These are phyloP conservation scores for Lachnellula cervina DNA, from an alignment of 2,329 filamentous ascomycete species.

Conservation along the genomic window DNA sequence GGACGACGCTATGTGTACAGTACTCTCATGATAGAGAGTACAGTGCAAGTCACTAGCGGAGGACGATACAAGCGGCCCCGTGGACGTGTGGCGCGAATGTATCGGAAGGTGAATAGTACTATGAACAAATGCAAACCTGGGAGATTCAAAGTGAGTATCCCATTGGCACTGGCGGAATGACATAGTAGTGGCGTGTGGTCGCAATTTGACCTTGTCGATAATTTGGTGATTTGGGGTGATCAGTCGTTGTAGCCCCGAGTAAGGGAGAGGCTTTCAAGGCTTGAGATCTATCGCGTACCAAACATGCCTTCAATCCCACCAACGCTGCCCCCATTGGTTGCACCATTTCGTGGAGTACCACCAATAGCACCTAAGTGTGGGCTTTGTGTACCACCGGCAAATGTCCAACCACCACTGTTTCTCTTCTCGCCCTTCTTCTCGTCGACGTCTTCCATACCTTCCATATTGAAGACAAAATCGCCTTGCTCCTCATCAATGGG, in stretches of 20 bases:
- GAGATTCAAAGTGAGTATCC: too few relatives aligned
- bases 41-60: background rate
- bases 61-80: background rate
- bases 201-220: too few relatives aligned
- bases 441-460: constrained; percentile 58
- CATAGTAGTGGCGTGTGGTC: too few relatives aligned
- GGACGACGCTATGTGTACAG: background rate
- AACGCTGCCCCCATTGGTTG: constrained; percentile 12
- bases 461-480: constrained; percentile 62
- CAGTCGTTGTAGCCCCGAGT: background rate
- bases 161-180: too few relatives aligned
- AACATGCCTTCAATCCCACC: constrained; percentile 9
- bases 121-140: too few relatives aligned
- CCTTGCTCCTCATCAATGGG: constrained; percentile 62
- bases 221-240: too few relatives aligned
- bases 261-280: background rate
- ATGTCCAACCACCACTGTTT: constrained; percentile 30
- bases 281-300: constrained; percentile 2
- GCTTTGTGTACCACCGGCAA: constrained; percentile 18
- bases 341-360: constrained; percentile 10
- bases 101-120: background rate
- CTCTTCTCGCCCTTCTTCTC: constrained; percentile 41
- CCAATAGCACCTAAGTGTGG: constrained; percentile 21
- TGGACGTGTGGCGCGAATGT: background rate
- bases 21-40: background rate